Evolutionary conservation across 2,329 filamentous ascomycete species (phyloP), one percentile per base, ranked within the genome.

Genomic region (Calycina herbarum): DNA sequence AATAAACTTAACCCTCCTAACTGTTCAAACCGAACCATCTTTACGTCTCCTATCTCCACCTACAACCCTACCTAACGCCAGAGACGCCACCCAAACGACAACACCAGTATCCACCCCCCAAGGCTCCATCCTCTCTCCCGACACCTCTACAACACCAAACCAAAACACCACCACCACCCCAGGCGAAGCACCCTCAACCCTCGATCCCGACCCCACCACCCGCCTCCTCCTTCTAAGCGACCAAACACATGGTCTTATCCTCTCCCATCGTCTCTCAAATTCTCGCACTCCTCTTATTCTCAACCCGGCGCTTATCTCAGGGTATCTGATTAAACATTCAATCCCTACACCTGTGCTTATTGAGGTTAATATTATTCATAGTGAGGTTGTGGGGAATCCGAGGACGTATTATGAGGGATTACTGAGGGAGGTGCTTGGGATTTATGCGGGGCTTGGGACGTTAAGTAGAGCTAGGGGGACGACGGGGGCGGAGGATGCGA

Each of bases 161-260:
- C 45, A 40, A 38, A 69, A 66, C 64, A 74, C 59, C 15, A 58
- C 61, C 33, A 74, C 45, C 45, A 64, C 57, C 40, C 33, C 74
- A 20, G 71, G 79, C 31, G 79, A 83, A 1, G 24, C 58, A 57
- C 13, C 63, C 15, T 48, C 63, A 31, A 48, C 27, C 7, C 31
- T 64, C 1, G 83, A 87, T 71, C 78, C 83, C 58, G 87, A 90
- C 65, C 81, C 82, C 1, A 90, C 94, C 65, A 86, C 89, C 0
- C 85, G 89, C 24, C 83, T 96, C 11, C 79, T 91, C 20, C 91
- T 95, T 73, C 78, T 86, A 1, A 88, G 87, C 0, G 92, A 95
- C 72, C 89, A 92, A 68, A 90, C 86, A 0, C 94, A 90, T 89
- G 91, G 89, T 24, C 85, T 91, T 5, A 81, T 95, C 17, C 82